Base-by-base conservation (phyloP, 106 monocot species). In the Phalaenopsis aphrodite region DNA sequence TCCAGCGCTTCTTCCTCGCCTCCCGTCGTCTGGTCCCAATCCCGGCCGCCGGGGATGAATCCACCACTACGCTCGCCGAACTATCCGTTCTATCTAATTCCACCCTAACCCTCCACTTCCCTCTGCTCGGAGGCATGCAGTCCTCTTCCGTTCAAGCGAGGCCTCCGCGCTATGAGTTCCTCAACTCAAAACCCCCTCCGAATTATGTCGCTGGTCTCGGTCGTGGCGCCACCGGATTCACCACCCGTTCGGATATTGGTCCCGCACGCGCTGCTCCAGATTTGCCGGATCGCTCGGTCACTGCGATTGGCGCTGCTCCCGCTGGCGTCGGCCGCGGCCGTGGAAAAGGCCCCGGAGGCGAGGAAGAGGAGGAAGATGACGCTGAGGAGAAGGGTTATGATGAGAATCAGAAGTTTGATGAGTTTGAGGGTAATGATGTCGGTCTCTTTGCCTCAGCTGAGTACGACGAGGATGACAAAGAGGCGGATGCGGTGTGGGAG, bases 351-450 rank as follows among this genome's bases (percentile, higher is more conserved):
- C 61, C 81, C 9, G 84, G 84, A 2, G 89, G 56, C 1, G 88
- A 78, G 1, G 84, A 88, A 14, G 94, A 88, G 15, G 91, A 91
- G 2, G 97, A 90, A 11, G 97, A 88, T 0, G 97, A 88, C 24
- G 92, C 88, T 8, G 94, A 94, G 9, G 94, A 98, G 36, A 98
- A 98, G 86, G 98, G 98, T 8, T 98, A 98, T 41, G 94, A 94
- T 37, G 97, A 98, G 85, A 94, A 98, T 79, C 97, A 98, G 89
- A 98, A 98, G 85, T 98, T 98, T 46, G 97, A 98, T 41, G 97
- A 98, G 86, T 98, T 98, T 42, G 97, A 98, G 80, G 97, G 97
- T 14, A 98, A 98, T 61, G 94, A 98, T 64, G 88, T 94, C 18
- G 97, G 97, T 3, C 92, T 98, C 8, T 98, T 98, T 41, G 94